Evolutionary conservation across 805 yeast genomes (phyloP).

Genomic region (Grigorovia yakushimaensis): DNA sequence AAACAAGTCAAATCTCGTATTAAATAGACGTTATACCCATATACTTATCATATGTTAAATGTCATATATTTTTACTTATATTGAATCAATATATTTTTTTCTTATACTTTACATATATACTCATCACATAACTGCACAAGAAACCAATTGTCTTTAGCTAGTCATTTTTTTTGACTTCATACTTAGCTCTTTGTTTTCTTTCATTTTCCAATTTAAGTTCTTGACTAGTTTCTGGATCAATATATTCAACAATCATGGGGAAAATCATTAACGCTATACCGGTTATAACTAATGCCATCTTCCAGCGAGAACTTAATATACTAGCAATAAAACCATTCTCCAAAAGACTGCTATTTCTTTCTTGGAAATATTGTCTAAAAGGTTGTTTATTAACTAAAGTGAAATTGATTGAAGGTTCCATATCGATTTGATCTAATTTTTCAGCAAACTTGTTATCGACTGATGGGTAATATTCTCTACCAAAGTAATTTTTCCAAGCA

Average conservation of each 20-base stretch:
- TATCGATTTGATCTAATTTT: conserved; percentile 13
- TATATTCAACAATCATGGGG: conserved; percentile 31
- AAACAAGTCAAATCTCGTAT: conserved; percentile 7
- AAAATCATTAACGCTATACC: conserved; percentile 18
- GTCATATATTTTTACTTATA: not conserved
- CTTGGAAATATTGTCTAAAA: conserved; percentile 26
- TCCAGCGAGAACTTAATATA: conserved; percentile 31
- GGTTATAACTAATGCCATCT: conserved; percentile 26
- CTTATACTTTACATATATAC: too few relatives aligned
- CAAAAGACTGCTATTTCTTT: conserved; percentile 27
- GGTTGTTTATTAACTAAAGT: conserved; percentile 23
- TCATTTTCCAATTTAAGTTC: conserved; percentile 25
- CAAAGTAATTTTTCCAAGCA: conserved; percentile 26
- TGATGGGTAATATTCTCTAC: conserved; percentile 28
- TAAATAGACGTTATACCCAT: conserved; percentile 1
- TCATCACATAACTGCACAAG: too few relatives aligned
- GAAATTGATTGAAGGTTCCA: conserved; percentile 17
- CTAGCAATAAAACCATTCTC: conserved; percentile 31
- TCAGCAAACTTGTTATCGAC: conserved; percentile 26
- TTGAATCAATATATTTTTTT: not conserved
- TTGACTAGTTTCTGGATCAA: conserved; percentile 34
- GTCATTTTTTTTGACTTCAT: conserved; percentile 5
- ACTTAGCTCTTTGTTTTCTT: conserved; percentile 19
- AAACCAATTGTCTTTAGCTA: not conserved
- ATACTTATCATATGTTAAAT: not conserved